Base-by-base conservation (phyloP, 139 green algal species). In the Chlorella sp. region DNA sequence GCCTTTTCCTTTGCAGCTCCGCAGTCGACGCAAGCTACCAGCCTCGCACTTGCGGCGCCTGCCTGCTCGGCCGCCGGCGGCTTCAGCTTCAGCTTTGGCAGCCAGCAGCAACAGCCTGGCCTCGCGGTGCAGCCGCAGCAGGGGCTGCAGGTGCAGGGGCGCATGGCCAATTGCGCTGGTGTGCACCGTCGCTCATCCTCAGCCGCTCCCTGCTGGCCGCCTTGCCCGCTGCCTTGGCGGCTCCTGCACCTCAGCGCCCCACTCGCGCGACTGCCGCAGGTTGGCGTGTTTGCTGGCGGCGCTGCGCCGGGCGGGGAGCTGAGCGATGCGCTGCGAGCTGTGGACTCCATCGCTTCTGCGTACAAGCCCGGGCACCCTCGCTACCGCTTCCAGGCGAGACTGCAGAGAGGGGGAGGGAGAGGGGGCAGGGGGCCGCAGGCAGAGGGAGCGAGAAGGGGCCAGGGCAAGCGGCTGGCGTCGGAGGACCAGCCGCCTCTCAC, bases 381-480 rank as follows among this genome's bases (percentile, higher is more conserved):
- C 25, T 92, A 80, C 79, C 84, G 86, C 71, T 95, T 95, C 73
- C 78, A 88, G 69, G 67, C n/a, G n/a, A n/a, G n/a, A n/a, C n/a
- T n/a, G n/a, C n/a, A n/a, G n/a, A n/a, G n/a, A n/a, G n/a, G n/a
- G n/a, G n/a, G n/a, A n/a, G n/a, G n/a, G n/a, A n/a, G n/a, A n/a
- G n/a, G n/a, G n/a, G n/a, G n/a, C n/a, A n/a, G n/a, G n/a, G n/a
- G n/a, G n/a, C n/a, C n/a, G n/a, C n/a, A n/a, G n/a, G n/a, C n/a
- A n/a, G n/a, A n/a, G n/a, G n/a, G n/a, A n/a, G n/a, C n/a, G n/a
- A n/a, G n/a, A n/a, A n/a, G n/a, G n/a, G n/a, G n/a, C n/a, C n/a
- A n/a, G n/a, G n/a, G n/a, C n/a, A n/a, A n/a, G n/a, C n/a, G n/a
- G n/a, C n/a, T n/a, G n/a, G n/a, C n/a, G n/a, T n/a, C n/a, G n/a